A percentile compares a stretch with the other conserved stretches of the same genome.
Evolutionary conservation across 164 flowering plant genomes (phyloP).

Genomic region (Nymphaea thermarum): DNA sequence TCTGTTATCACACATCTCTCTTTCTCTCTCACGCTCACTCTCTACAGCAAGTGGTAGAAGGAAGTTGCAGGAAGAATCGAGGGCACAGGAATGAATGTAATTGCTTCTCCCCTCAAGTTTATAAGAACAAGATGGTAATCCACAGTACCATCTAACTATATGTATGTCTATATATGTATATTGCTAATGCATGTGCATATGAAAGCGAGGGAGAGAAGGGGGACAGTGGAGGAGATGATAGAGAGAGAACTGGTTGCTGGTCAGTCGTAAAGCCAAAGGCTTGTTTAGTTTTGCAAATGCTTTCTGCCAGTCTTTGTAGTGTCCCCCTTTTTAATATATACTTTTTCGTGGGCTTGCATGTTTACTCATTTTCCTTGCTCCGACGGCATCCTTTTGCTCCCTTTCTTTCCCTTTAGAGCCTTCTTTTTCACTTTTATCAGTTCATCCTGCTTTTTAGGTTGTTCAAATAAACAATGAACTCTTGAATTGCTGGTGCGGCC

Average conservation of each 20-base stretch:
- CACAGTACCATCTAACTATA: neutral
- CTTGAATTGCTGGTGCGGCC: neutral
- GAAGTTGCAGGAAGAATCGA: neutral
- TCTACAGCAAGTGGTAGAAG: neutral
- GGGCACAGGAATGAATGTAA: neutral
- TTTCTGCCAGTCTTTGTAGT: conserved; percentile 8
- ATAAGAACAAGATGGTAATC: neutral
- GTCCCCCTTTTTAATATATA: conserved; percentile 23
- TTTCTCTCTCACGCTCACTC: neutral
- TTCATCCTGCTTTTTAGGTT: neutral
- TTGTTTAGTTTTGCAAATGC: neutral
- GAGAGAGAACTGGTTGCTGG: conserved; percentile 5
- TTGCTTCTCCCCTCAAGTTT: neutral
- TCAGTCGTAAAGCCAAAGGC: conserved; percentile 1
- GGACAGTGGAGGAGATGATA: neutral
- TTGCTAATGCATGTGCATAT: neutral
- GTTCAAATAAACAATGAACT: neutral
- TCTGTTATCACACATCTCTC: conserved; percentile 20
- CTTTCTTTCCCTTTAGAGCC: neutral
- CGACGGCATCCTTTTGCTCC: conserved; percentile 53
- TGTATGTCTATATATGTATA: no score
- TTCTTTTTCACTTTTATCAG: neutral
- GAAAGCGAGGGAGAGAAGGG: neutral
- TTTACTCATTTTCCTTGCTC: conserved; percentile 50
- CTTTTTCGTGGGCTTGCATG: neutral